Percentiles rank a stretch among this genome's conserved stretches.
Conservation (phyloP, 768 basidiomycete species). For the Calocybe indica region DNA sequence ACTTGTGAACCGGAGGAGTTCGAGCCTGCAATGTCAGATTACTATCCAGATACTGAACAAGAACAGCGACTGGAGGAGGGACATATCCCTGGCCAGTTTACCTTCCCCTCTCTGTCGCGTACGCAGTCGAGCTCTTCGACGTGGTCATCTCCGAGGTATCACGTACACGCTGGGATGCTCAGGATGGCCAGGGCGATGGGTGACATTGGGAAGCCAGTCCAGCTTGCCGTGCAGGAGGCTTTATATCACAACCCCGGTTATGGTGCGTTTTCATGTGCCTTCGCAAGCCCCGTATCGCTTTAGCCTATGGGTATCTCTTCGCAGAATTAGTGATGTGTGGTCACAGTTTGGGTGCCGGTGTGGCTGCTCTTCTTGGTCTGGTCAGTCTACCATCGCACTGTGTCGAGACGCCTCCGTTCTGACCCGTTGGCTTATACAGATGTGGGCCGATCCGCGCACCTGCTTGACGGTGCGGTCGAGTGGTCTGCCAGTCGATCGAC, state of each 20-base stretch:
- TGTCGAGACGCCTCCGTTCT: background rate
- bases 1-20: conserved; percentile 75
- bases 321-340: conserved; percentile 73
- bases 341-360: conserved; percentile 81
- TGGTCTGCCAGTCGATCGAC: conserved; percentile 60
- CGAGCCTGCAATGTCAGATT: conserved; percentile 40
- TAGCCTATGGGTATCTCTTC: background rate
- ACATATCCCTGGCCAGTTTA: conserved; percentile 29
- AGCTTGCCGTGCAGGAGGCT: conserved; percentile 67
- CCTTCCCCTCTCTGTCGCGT: conserved; percentile 26
- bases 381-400: conserved; percentile 30
- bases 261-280: conserved; percentile 36
- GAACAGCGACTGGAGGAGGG: conserved; percentile 21
- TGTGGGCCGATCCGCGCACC: conserved; percentile 81
- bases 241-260: conserved; percentile 64
- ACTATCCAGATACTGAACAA: conserved; percentile 2
- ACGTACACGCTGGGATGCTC: conserved; percentile 79
- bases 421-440: conserved; percentile 32
- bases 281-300: background rate
- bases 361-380: conserved; percentile 69
- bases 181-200: conserved; percentile 80
- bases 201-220: conserved; percentile 67
- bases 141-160: conserved; percentile 31
- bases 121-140: conserved; percentile 14
- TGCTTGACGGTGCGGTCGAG: conserved; percentile 65